Base-by-base conservation (phyloP, 1,284 basidiomycete genomes). In the Cryptococcus floricola region DNA sequence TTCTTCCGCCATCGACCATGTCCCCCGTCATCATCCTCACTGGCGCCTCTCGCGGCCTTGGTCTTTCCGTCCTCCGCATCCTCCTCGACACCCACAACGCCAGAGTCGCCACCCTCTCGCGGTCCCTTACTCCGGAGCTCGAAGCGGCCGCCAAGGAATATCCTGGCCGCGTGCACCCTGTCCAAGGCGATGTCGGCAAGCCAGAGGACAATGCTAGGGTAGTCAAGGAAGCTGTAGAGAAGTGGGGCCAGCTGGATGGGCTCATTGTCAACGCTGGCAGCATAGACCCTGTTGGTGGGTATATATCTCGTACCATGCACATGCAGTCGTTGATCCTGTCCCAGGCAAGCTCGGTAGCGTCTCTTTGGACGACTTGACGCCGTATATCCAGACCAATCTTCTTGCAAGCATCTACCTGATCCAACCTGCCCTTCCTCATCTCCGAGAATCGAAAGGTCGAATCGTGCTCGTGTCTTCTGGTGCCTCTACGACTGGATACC, bases 381-480 rank as follows among this genome's bases (percentile, higher is more conserved):
- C 61, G 37, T 64, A 68, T 56, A 50, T 81, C 52, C 73, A 79
- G 51, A 68, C 76, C 65, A 83, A 83, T 73, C 77, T 81, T 39
- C 74, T 80, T 42, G 79, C 80, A 0, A 73, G 80, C 25, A 60
- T 81, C 25, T 77, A 79, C 44, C 77, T 81, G 23, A 52, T 82
- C 28, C 68, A 79, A 46, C 66, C 75, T 4, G 73, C 81, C 0
- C 68, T 82, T 3, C 78, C 80, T 0, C 67, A 78, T 55, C 74
- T 83, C 31, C 71, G 80, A 10, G 65, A 71, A 42, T 50, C 69
- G 0, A 65, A 70, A 4, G 80, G 78, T 1, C 67, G 73, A 18
- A 74, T 81, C 49, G 76, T 83, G 16, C 68, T 82, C 31, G 80
- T 82, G 14, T 78, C 76, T 5, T 80, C 78, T 2, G 82, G 81